These are phyloP conservation scores for Solanum appendiculatum DNA, from an alignment of 257 asterid genomes.

Conservation along the genomic window DNA sequence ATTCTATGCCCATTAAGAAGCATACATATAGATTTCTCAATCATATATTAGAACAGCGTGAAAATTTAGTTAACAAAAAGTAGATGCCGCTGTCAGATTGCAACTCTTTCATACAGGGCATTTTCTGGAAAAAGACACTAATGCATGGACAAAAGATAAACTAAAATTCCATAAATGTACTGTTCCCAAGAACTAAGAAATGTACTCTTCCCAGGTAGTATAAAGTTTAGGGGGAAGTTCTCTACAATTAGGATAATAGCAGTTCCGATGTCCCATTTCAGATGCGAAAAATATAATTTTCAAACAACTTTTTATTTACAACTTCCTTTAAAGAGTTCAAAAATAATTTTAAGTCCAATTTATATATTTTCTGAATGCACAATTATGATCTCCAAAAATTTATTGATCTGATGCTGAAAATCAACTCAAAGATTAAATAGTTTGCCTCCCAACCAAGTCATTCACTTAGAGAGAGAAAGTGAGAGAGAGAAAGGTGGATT, in stretches of 20 bases:
- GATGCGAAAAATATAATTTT: background rate
- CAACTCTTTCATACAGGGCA: background rate
- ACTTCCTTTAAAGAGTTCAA: background rate
- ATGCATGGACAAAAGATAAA: background rate
- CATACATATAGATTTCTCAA: background rate
- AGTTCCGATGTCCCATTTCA: background rate
- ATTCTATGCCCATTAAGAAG: background rate
- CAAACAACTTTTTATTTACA: background rate
- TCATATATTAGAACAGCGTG: background rate
- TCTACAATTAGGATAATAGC: background rate
- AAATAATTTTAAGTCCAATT: background rate
- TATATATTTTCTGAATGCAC: background rate
- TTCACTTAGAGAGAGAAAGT: background rate
- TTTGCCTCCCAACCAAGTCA: background rate
- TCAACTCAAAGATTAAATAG: background rate
- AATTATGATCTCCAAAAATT: background rate
- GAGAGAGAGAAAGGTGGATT: background rate
- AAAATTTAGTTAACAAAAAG: background rate
- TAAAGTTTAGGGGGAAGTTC: background rate
- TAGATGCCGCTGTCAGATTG: background rate
- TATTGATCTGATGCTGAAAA: background rate
- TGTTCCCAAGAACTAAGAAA: background rate
- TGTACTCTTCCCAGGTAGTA: background rate
- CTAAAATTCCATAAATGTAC: background rate
- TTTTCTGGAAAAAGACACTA: background rate